These are phyloP conservation scores for Rubus parviflorus DNA, from an alignment of 306 rosid genomes.

Conservation along the genomic window DNA sequence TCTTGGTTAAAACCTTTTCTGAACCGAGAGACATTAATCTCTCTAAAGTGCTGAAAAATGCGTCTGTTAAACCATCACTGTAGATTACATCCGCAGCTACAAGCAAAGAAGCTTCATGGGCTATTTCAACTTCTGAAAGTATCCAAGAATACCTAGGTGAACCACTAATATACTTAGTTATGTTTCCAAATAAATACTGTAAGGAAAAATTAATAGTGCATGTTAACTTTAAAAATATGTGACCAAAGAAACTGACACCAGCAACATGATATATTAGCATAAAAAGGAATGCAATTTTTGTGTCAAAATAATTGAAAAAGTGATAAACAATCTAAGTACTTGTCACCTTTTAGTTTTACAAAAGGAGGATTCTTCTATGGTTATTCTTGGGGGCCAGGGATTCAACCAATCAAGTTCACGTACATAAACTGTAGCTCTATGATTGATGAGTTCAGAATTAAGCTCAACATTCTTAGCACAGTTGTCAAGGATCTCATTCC, in stretches of 20 bases:
- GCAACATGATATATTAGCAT: background rate
- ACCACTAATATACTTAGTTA: conserved; percentile 24
- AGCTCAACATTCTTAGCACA: conserved; percentile 71
- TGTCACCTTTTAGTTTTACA: conserved; percentile 53
- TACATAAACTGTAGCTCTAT: conserved; percentile 48
- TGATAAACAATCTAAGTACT: background rate
- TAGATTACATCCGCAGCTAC: conserved; percentile 93
- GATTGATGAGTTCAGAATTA: conserved; percentile 51
- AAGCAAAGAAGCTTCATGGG: conserved; percentile 65
- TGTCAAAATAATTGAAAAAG: too few species aligned
- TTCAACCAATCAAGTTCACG: conserved; percentile 86
- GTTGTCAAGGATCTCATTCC: conserved; percentile 74
- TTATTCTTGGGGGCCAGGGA: conserved; percentile 71
- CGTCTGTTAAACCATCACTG: conserved; percentile 77
- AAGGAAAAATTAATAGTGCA: too few species aligned
- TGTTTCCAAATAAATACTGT: conserved; percentile 6
- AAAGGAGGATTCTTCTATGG: conserved; percentile 37
- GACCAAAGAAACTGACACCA: background rate
- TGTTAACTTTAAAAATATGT: too few species aligned
- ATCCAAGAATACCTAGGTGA: conserved; percentile 72
- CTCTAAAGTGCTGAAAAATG: conserved; percentile 65
- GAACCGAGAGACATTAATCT: conserved; percentile 71
- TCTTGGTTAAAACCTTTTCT: conserved; percentile 47
- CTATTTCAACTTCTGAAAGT: conserved; percentile 64
- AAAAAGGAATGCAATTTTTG: too few species aligned